Percentiles rank a stretch among this genome's conserved stretches.
These are phyloP conservation scores for Fomitopsis betulina DNA, from an alignment of 1,284 basidiomycete genomes.

Conservation along the genomic window DNA sequence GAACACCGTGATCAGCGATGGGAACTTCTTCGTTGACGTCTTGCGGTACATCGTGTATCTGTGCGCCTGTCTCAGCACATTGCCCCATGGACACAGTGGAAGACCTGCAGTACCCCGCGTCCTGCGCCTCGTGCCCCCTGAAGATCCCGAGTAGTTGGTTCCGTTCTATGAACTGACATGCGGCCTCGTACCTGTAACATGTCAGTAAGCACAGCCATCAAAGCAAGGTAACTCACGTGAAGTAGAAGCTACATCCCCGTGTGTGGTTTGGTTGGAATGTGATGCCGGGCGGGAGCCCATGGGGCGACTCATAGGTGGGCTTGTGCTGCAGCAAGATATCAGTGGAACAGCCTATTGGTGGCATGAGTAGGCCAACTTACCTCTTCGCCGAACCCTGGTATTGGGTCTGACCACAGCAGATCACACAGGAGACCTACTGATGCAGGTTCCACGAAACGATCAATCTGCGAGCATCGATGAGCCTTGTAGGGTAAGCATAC, in stretches of 20 bases:
- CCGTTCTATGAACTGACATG: constrained; percentile 90
- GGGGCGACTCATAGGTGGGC: constrained; percentile 29
- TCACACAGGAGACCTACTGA: constrained; percentile 93
- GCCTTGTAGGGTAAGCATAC: neutral
- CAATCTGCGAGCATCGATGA: constrained; percentile 45
- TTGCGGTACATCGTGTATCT: constrained; percentile 94
- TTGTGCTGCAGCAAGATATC: constrained; percentile 29
- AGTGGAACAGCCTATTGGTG: neutral
- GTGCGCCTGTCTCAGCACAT: neutral
- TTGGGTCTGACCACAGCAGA: constrained; percentile 85
- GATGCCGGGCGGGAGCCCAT: constrained; percentile 36
- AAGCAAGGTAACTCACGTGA: constrained; percentile 59
- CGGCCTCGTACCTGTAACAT: constrained; percentile 76
- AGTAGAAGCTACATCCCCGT: constrained; percentile 93
- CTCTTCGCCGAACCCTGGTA: constrained; percentile 55
- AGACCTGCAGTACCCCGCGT: constrained; percentile 67
- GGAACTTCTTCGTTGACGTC: constrained; percentile 87
- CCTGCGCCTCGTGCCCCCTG: constrained; percentile 96
- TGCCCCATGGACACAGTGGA: neutral
- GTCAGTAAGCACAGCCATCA: neutral
- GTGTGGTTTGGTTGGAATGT: constrained; percentile 86
- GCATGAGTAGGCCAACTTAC: constrained; percentile 9
- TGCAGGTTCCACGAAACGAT: constrained; percentile 94
- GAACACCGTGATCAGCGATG: constrained; percentile 94
- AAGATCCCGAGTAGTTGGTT: constrained; percentile 93